Percentiles rank a stretch among this genome's conserved stretches.
Evolutionary conservation across 257 asterid genomes (phyloP).

Genomic region (Knoxia roxburghii): DNA sequence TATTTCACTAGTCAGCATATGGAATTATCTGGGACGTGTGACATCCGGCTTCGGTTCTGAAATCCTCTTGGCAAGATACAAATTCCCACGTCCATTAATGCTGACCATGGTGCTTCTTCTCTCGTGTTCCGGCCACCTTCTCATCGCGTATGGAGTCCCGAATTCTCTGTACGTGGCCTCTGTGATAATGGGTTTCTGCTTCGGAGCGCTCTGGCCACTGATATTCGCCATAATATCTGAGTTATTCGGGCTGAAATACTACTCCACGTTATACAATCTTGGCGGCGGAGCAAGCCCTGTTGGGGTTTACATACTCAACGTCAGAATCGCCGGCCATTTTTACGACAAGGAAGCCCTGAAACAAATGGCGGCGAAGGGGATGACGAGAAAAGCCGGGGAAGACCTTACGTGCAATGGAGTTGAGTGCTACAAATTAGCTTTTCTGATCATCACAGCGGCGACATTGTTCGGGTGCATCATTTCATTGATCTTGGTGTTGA

Average conservation of each 20-base stretch:
- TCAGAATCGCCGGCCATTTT: conserved; percentile 40
- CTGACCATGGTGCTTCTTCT: conserved; percentile 33
- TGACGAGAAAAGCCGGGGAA: conserved; percentile 27
- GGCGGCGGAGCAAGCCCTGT: conserved; percentile 59
- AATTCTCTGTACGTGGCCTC: conserved; percentile 42
- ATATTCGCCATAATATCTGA: conserved; percentile 44
- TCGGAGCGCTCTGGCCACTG: conserved; percentile 53
- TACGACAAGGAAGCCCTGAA: conserved; percentile 43
- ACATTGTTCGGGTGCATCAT: conserved; percentile 35
- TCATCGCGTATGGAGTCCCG: conserved; percentile 37
- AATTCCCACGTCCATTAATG: conserved; percentile 41
- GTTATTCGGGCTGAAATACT: conserved; percentile 44
- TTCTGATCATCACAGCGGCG: conserved; percentile 39
- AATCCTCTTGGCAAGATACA: conserved; percentile 30
- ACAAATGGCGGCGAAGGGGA: conserved; percentile 37
- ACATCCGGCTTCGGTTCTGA: conserved; percentile 38
- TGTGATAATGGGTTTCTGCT: conserved; percentile 38
- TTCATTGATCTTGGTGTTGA: conserved; percentile 35
- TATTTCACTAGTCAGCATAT: conserved; percentile 45
- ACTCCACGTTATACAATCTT: conserved; percentile 41
- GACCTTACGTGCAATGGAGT: conserved; percentile 42
- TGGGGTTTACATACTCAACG: conserved; percentile 48
- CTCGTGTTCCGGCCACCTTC: conserved; percentile 41
- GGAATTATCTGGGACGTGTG: conserved; percentile 46
- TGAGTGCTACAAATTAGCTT: conserved; percentile 41